Evolutionary conservation across 106 monocot genomes (phyloP), one percentile per base, ranked within the genome.

Genomic region (Dendrobium huoshanense): DNA sequence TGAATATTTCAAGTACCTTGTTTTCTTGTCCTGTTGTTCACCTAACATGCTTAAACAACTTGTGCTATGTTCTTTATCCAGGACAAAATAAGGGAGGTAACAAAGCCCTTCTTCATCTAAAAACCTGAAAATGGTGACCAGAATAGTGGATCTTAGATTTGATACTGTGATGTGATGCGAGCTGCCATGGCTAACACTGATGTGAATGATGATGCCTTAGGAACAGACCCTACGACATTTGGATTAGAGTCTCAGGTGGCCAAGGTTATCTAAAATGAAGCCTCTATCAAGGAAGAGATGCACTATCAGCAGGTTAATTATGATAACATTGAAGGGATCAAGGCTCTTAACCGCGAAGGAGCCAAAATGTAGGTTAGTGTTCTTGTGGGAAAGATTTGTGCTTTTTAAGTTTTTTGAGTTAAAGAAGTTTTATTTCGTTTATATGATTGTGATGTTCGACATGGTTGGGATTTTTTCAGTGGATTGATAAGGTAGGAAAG

Each of bases 401-500:
- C 49, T 7, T 48, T 51, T n/a, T 40, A n/a, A 22, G 40, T 25
- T 18, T 11, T 49, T 49, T 49, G 49, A 49, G 9, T 49, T 49
- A 10, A 11, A 49, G 49, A 49, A 10, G 9, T 49, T 49, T 49
- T 9, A 49, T 49, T 49, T 49, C 49, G 49, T 49, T 75, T 17
- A 1, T 56, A 31, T 25, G 51, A 16, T 58, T 29, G 25, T 37
- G 13, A 72, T 37, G 40, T 4, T 80, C 58, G 20, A 49, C 11
- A 78, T 43, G 18, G 16, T 79, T 59, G n/a, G 27, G 1, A 3
- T 44, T 72, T 78, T 33, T 85, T 75, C 82, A 99, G 95, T 99
- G 91, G 89, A 83, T 95, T 18, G 99, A 99, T 74, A 88, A 86
- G 59, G 95, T 93, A 81, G 95, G 99, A 76, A 95, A 87, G 61